phyloP scores from a whole-genome alignment of 371 early-diverging fungal species.

The Batkoa obscura region DNA sequence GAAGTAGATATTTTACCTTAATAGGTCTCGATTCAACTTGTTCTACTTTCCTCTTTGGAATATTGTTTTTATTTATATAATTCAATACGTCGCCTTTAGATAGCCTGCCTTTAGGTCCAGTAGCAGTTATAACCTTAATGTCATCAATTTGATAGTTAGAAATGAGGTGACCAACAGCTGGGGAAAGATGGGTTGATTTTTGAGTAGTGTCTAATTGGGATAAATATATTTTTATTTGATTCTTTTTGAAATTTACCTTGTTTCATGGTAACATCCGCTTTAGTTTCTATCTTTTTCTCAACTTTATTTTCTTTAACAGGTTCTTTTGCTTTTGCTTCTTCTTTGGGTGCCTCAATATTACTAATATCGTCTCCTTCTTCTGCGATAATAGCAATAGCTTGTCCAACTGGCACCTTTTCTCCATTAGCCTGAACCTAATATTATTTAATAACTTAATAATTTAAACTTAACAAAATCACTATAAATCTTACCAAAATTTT shows the following conservation, averaged over 20 bases:
- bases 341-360: not conserved
- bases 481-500: conserved; percentile 55
- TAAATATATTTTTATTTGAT: no score
- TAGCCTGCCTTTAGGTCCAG: conserved; percentile 82
- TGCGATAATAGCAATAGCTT: not conserved
- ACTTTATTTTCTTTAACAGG: not conserved
- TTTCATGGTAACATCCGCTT: not conserved
- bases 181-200: not conserved
- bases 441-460: not conserved
- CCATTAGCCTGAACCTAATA: conserved; percentile 12
- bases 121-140: conserved; percentile 22
- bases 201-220: no score
- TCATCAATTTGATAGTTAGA: not conserved
- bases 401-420: not conserved
- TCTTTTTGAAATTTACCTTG: not conserved
- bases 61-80: conserved; percentile 23
- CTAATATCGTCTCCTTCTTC: conserved; percentile 5
- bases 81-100: conserved; percentile 76
- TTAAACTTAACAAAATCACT: not conserved
- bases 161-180: not conserved
- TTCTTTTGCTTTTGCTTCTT: not conserved
- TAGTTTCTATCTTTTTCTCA: not conserved
- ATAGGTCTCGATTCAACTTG: not conserved
- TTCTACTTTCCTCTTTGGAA: not conserved
- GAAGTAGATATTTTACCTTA: not conserved